Evolutionary conservation across 2,329 filamentous ascomycete species (phyloP), one percentile per base, ranked within the genome.

Genomic region (Claviceps lovelessii): DNA sequence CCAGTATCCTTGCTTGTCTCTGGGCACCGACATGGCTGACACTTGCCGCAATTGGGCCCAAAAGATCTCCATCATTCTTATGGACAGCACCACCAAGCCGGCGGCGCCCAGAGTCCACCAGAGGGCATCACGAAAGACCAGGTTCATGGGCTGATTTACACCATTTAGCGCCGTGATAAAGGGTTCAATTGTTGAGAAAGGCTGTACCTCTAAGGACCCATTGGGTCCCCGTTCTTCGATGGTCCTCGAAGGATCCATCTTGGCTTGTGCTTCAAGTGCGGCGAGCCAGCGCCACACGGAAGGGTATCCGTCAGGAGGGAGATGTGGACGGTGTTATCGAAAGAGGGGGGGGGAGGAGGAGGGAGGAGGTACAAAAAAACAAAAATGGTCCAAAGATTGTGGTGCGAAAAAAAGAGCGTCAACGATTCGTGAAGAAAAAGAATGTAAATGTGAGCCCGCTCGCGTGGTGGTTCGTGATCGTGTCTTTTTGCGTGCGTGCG

Each of bases 61-160:
- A 35, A 68, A 63, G 55, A 83, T 72, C 63, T 82, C 76, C 35
- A 73, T 57, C 31, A 84, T 65, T 54, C 81, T 74, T 58, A 83
- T 71, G 23, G 66, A 51, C 42, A 85, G 70, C 49, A 85, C 71
- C 35, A 76, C 58, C 52, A 83, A 62, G 49, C 71, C 80, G 54
- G 80, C 68, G 55, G 75, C 73, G 19, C 81, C 81, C 55, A 85
- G 63, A 51, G 71, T 81, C 76, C 76, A 81, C 80, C 80, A 84
- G 13, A 84, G 63, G 44, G 73, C 67, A 59, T 83, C 72, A 61
- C 73, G 77, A 63, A 83, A 80, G 13, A 79, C 60, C 59, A 79
- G 65, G 64, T 85, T 83, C 60, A 76, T 70, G 1, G 68, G 60
- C 63, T 83, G 80, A 61, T 82, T 77, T 58, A 85, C 81, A 54